These are phyloP conservation scores for Exserohilum turcica DNA, from an alignment of 2,329 filamentous ascomycete species.

Conservation along the genomic window DNA sequence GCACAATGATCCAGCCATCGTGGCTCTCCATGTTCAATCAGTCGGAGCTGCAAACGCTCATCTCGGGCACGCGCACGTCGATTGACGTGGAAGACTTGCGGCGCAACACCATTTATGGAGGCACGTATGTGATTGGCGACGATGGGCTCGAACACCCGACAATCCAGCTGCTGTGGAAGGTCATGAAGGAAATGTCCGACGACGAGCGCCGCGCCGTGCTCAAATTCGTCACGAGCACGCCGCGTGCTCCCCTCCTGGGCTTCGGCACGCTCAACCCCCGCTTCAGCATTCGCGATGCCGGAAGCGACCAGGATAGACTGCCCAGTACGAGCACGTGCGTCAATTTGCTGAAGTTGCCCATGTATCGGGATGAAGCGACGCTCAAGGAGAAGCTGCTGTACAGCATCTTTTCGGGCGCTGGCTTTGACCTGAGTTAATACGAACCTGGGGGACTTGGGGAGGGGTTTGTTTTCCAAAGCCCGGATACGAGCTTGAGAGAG, in stretches of 20 bases:
- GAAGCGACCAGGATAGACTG: conserved; percentile 74
- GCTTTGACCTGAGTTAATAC: conserved; percentile 70
- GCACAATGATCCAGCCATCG: conserved; percentile 83
- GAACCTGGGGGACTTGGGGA: neutral
- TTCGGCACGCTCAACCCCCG: conserved; percentile 83
- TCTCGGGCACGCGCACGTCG: conserved; percentile 82
- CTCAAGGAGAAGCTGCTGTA: conserved; percentile 85
- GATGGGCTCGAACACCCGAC: conserved; percentile 85
- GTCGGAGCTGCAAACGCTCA: conserved; percentile 87
- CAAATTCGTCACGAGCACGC: conserved; percentile 95
- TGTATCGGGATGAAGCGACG: conserved; percentile 69
- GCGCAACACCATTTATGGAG: conserved; percentile 82
- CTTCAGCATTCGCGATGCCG: conserved; percentile 89
- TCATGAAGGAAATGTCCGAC: conserved; percentile 77
- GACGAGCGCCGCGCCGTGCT: conserved; percentile 81
- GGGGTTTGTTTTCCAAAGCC: no score
- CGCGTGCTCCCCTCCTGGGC: conserved; percentile 84
- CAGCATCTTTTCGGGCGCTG: conserved; percentile 85
- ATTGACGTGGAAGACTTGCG: conserved; percentile 89
- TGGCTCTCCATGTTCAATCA: conserved; percentile 99
- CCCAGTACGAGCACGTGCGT: conserved; percentile 97
- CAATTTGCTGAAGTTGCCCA: conserved; percentile 89
- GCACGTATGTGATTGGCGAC: conserved; percentile 87
- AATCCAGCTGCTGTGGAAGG: conserved; percentile 87
- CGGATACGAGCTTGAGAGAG: neutral